A percentile compares a stretch with the other conserved stretches of the same genome.
phyloP scores from a whole-genome alignment of 257 asterid species.

The Scutellaria barbata region DNA sequence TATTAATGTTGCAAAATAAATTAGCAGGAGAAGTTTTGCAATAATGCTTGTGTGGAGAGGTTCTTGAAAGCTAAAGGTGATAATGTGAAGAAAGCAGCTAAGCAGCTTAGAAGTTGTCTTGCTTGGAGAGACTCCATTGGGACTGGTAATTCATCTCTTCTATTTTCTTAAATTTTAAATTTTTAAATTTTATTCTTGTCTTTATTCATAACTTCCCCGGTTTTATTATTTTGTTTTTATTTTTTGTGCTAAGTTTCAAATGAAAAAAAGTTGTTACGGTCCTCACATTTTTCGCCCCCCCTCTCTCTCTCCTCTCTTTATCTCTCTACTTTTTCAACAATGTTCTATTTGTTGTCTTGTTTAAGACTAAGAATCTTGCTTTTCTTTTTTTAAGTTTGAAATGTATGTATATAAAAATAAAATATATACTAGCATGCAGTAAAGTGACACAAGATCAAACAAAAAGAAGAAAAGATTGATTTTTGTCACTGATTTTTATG shows the following conservation, averaged over 20 bases:
- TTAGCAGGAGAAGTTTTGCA: conserved; percentile 86
- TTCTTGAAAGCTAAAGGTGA: conserved; percentile 82
- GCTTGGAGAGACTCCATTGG: conserved; percentile 89
- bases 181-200: neutral
- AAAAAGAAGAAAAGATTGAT: neutral
- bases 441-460: neutral
- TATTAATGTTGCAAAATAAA: too few species aligned
- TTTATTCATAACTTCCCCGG: neutral
- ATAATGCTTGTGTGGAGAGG: conserved; percentile 73
- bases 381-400: conserved; percentile 28
- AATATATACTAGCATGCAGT: conserved; percentile 15
- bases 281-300: conserved; percentile 26
- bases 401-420: conserved; percentile 1
- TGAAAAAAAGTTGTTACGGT: neutral
- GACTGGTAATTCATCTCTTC: conserved; percentile 47
- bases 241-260: conserved; percentile 8
- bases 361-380: conserved; percentile 47
- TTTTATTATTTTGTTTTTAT: neutral
- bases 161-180: neutral
- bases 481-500: conserved; percentile 37
- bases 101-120: conserved; percentile 74
- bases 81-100: conserved; percentile 84
- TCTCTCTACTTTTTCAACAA: conserved; percentile 23
- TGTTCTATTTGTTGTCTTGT: conserved; percentile 43
- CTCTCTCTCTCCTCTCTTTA: conserved; percentile 21